These are phyloP conservation scores for Pythium coloratum DNA, from an alignment of 352 stramenopile species.

Conservation along the genomic window DNA sequence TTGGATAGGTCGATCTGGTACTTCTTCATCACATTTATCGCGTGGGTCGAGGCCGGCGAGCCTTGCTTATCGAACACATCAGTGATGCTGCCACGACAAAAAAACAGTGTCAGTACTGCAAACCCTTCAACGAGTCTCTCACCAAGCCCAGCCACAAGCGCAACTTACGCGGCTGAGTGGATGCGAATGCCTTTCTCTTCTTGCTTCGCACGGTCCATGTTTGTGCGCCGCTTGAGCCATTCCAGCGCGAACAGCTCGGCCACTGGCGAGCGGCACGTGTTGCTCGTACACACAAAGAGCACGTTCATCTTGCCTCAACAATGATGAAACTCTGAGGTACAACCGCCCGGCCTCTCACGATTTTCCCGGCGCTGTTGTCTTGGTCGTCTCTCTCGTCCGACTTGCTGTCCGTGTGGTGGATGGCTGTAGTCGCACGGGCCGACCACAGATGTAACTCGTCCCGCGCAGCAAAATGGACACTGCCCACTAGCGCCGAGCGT, in stretches of 20 bases:
- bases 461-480: neutral
- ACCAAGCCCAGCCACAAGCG: too few species aligned
- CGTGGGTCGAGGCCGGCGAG: conserved; percentile 60
- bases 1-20: conserved; percentile 72
- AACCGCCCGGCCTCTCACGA: neutral
- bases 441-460: neutral
- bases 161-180: conserved; percentile 58
- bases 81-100: conserved; percentile 42
- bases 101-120: neutral
- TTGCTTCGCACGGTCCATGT: conserved; percentile 67
- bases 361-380: neutral
- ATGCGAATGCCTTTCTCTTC: conserved; percentile 68
- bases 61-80: conserved; percentile 70
- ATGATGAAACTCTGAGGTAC: neutral
- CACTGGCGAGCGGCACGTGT: conserved; percentile 80
- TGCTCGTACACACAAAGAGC: conserved; percentile 86
- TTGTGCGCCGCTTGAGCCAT: conserved; percentile 69
- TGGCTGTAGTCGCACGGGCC: neutral
- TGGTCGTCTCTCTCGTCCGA: neutral
- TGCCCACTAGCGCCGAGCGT: neutral
- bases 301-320: conserved; percentile 50
- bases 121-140: too few species aligned
- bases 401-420: neutral
- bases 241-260: conserved; percentile 77
- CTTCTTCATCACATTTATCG: conserved; percentile 68